Base-by-base conservation (phyloP, 768 basidiomycete genomes). In the Boletus pseudopeckii region DNA sequence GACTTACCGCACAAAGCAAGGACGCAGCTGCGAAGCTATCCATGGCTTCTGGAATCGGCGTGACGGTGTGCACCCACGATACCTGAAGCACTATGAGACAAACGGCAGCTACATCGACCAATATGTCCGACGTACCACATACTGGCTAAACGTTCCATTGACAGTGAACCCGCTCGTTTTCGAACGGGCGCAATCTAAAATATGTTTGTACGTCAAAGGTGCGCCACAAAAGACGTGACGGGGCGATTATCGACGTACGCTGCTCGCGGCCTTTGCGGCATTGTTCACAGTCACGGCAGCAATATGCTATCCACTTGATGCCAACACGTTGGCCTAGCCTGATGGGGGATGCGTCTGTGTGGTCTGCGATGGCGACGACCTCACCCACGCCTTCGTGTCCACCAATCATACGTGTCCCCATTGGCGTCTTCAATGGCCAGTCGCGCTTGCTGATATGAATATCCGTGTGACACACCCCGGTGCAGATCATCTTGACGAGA, bases 401-500 rank as follows among this genome's bases (percentile, higher is more conserved):
- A 15, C 89, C 89, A 52, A 92, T 80, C 45, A 91, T 80, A 0
- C 86, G 87, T 1, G 75, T 75, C 48, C 75, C 80, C 33, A 82
- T 75, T 48, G 75, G 80, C 33, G 82, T 75, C n/a, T 77, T 69
- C 10, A 89, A 53, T 0, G 92, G 92, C 93, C 93, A 94, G 65
- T 94, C 92, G 41, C 80, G 82, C 37, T 79, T 70, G 36, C 80
- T 81, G 26, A 85, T 85, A 62, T 92, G 91, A 14, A 90, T 77
- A 63, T 92, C 91, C 4, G 87, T 89, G 65, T 92, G 90, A 72
- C 91, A 92, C n/a, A 92, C 89, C 52, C 90, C 90, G 7, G 86
- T 84, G 72, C 81, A 85, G 34, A 79, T 76, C 64, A 92, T 75
- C 70, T 88, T 85, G 68, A 92, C 75, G 58, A 92, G 83, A 64